A percentile compares a stretch with the other conserved stretches of the same genome.
phyloP scores from a whole-genome alignment of 1,139 yeast genomes.

The Pichia sp. region DNA sequence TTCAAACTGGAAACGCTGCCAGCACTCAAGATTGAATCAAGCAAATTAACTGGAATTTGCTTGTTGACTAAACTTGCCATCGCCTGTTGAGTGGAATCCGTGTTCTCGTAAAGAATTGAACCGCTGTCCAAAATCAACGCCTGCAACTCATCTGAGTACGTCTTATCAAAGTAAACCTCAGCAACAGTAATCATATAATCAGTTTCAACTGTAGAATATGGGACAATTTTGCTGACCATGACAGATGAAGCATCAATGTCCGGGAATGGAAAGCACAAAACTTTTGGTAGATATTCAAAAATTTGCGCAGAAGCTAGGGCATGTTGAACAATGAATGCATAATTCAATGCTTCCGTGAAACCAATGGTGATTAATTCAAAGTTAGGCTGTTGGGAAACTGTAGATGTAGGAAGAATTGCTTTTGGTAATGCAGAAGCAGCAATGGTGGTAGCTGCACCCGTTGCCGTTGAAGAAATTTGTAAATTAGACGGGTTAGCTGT shows the following conservation, averaged over 20 bases:
- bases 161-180: conserved; percentile 62
- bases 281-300: conserved; percentile 58
- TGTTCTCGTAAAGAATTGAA: conserved; percentile 45
- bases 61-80: conserved; percentile 54
- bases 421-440: conserved; percentile 49
- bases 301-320: conserved; percentile 69
- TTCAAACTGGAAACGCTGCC: conserved; percentile 1
- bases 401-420: conserved; percentile 52
- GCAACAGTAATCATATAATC: conserved; percentile 67
- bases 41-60: conserved; percentile 54
- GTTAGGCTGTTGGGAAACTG: conserved; percentile 34
- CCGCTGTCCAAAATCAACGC: conserved; percentile 33
- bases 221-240: conserved; percentile 54
- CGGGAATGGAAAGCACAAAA: conserved; percentile 45
- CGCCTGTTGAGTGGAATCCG: conserved; percentile 36
- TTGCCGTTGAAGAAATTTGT: conserved; percentile 18
- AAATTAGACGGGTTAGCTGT: conserved; percentile 9
- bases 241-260: conserved; percentile 31
- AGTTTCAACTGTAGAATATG: conserved; percentile 42
- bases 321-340: conserved; percentile 61
- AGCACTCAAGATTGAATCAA: conserved; percentile 10
- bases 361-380: conserved; percentile 61
- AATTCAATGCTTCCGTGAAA: conserved; percentile 60
- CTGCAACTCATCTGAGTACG: conserved; percentile 37
- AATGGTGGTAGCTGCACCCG: conserved; percentile 29